Percentiles rank a stretch among this genome's conserved stretches.
phyloP scores from a whole-genome alignment of 495 filamentous ascomycete species.

The Tuber indicum region DNA sequence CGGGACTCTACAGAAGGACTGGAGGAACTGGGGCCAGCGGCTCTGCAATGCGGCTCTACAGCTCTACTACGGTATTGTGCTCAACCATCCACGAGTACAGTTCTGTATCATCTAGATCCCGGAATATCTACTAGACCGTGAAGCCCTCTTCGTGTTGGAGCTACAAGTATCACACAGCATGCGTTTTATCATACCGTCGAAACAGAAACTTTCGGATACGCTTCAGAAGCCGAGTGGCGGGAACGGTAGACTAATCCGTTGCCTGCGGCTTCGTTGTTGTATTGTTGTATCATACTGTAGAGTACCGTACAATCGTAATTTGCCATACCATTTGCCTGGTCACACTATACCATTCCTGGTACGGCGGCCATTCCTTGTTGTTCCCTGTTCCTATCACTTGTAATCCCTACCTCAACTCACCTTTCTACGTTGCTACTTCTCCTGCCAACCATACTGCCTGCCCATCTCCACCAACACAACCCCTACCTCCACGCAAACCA shows the following conservation, averaged over 20 bases:
- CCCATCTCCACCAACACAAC: constrained; percentile 3
- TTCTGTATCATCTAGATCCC: background rate
- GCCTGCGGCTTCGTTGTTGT: background rate
- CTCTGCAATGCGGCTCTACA: background rate
- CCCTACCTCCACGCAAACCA: background rate
- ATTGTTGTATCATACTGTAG: background rate
- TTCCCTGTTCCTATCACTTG: background rate
- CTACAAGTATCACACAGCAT: background rate
- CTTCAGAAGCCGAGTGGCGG: background rate
- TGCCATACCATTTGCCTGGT: background rate
- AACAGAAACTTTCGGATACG: constrained; percentile 1
- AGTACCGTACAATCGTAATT: background rate
- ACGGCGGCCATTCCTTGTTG: background rate
- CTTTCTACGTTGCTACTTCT: background rate
- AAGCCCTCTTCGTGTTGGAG: background rate
- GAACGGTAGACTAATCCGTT: background rate
- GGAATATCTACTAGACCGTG: background rate
- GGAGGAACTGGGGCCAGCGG: background rate
- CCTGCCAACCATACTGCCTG: background rate
- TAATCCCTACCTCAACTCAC: background rate
- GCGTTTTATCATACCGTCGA: background rate
- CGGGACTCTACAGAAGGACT: background rate
- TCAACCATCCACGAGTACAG: background rate
- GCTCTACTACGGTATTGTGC: background rate
- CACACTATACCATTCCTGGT: background rate